Evolutionary conservation across 176 grass and related monocot species (phyloP), one percentile per base, ranked within the genome.

Genomic region (Cocos nucifera): DNA sequence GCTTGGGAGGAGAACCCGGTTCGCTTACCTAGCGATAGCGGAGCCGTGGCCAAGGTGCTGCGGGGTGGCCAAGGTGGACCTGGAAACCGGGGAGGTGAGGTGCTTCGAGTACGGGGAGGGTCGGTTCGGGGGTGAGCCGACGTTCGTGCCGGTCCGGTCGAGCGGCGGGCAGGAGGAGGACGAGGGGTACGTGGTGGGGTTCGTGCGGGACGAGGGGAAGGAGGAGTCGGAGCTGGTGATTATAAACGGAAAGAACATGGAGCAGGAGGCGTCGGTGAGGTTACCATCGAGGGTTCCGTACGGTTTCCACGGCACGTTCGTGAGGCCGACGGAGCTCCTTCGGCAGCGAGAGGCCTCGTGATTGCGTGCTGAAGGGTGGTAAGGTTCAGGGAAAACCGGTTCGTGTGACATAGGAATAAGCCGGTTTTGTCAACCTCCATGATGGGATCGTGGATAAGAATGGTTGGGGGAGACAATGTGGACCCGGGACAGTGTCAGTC

Each of bases 41-140:
- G 57, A 59, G 14, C 57, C 57, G 15, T 59, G 57, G 57, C 57
- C 57, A 0, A 24, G 57, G 25, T 59, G 57, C 57, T 17, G 15
- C 57, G 57, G 57, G 4, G 15, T 59, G 57, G 57, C 57, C 14
- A 59, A 59, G 57, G 57, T 59, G 57, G 57, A 59, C 25, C 57
- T 59, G 57, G 57, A 59, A 12, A 59, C 23, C 12, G 25, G 57
- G 4, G 25, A 59, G 4, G 25, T 59, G 22, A n/a, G 22, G 4
- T 25, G 57, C 2, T 59, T 59, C 23, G 57, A 59, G 10, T 59
- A 59, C 25, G 57, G 57, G 24, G 15, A 24, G 9, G 57, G 57
- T 0, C 22, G 22, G 57, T 59, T 59, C 22, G 57, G 57, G 15
- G 57, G 57, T 1, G 57, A 59, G 57, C 57, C 57, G 57, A 27